phyloP scores from a whole-genome alignment of 2,329 filamentous ascomycete species.

The Talaromyces piceae region DNA sequence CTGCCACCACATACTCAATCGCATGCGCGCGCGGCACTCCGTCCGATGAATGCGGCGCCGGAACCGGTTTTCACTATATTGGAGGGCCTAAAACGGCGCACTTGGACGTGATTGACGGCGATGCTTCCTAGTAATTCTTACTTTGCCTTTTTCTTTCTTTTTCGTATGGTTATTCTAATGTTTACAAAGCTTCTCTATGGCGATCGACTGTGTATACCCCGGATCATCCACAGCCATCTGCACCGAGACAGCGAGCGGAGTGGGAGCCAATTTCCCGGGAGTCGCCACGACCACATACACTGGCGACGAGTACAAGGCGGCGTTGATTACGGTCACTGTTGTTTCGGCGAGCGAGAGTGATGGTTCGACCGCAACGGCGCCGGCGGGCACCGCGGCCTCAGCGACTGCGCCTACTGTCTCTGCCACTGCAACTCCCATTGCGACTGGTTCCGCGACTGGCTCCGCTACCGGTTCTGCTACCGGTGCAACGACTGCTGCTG shows the following conservation, averaged over 20 bases:
- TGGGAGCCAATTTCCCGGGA: slow-evolving; percentile 1
- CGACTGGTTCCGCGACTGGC: slow-evolving; percentile 1
- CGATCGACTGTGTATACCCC: not conserved
- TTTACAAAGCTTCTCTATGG: not conserved
- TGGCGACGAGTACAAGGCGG: not conserved
- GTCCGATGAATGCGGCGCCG: slow-evolving; percentile 5
- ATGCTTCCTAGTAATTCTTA: not conserved
- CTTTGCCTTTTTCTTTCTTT: not conserved
- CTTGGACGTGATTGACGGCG: not conserved
- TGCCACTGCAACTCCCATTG: not conserved
- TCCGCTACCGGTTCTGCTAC: not conserved
- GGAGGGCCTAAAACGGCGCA: slow-evolving; percentile 5
- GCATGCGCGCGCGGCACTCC: not conserved
- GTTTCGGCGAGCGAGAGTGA: slow-evolving; percentile 1
- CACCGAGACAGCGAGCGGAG: slow-evolving; percentile 1
- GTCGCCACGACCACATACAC: not conserved
- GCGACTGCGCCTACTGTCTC: slow-evolving; percentile 6
- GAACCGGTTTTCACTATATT: not conserved
- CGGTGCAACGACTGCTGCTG: not conserved
- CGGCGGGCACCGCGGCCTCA: not conserved
- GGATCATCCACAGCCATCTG: slow-evolving; percentile 1
- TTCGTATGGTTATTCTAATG: not conserved
- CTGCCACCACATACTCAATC: slow-evolving; percentile 7
- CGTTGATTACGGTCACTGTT: not conserved
- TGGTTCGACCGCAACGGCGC: not conserved